phyloP scores from a whole-genome alignment of 352 stramenopile species.

The Globisporangium yorkense region DNA sequence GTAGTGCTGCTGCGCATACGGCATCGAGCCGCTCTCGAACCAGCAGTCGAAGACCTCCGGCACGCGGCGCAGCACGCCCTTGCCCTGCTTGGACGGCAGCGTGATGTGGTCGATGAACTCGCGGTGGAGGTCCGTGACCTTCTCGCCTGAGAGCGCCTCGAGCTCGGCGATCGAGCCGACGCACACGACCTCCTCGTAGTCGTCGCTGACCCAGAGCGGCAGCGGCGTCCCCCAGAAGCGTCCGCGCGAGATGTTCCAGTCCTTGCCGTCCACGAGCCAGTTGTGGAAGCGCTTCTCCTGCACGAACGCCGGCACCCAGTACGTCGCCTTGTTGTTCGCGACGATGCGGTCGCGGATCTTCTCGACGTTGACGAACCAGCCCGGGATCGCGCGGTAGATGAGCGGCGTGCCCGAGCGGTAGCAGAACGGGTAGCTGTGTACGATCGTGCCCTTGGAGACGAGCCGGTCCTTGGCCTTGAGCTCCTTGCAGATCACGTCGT shows the following conservation, averaged over 20 bases:
- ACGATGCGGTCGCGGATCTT: constrained; percentile 95
- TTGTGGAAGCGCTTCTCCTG: constrained; percentile 99
- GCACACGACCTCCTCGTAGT: constrained; percentile 97
- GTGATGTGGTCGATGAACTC: constrained; percentile 98
- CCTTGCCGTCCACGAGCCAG: constrained; percentile 97
- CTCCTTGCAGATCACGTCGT: constrained; percentile 94
- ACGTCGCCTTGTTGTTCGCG: constrained; percentile 85
- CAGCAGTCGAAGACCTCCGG: constrained; percentile 98
- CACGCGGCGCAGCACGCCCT: constrained; percentile 80
- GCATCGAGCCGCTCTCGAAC: constrained; percentile 99
- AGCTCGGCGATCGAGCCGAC: constrained; percentile 97
- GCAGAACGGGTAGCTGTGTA: constrained; percentile 99
- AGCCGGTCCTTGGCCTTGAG: constrained; percentile 95
- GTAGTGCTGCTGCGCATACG: constrained; percentile 99
- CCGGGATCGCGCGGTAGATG: constrained; percentile 99
- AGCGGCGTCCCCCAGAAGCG: constrained; percentile 99
- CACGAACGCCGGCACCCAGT: constrained; percentile 89
- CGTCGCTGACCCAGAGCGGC: constrained; percentile 97
- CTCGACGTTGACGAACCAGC: constrained; percentile 99
- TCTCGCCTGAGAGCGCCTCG: constrained; percentile 91
- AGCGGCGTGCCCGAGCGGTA: constrained; percentile 99
- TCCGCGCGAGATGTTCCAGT: constrained; percentile 98
- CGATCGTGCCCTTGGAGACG: constrained; percentile 95
- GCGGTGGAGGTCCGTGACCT: constrained; percentile 94
- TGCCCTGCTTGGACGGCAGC: constrained; percentile 94